Percentiles rank a stretch among this genome's conserved stretches.
phyloP scores from a whole-genome alignment of 164 flowering plant genomes.

The Macadamia integrifolia region DNA sequence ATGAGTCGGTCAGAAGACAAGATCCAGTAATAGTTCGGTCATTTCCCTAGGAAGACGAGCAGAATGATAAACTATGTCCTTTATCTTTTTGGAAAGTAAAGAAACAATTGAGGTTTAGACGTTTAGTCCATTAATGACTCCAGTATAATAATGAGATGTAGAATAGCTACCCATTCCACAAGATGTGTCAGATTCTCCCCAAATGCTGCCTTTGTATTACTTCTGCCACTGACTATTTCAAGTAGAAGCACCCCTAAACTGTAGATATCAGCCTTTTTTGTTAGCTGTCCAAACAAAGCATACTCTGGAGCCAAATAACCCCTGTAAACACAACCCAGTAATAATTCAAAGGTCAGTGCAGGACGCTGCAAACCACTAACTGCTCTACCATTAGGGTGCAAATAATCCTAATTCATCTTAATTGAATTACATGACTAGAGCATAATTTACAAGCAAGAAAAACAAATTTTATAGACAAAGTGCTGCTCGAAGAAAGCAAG shows the following conservation, averaged over 20 bases:
- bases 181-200: slow-evolving; percentile 54
- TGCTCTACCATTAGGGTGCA: too few relatives aligned
- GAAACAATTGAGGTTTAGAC: not conserved
- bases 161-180: slow-evolving; percentile 65
- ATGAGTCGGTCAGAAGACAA: too few relatives aligned
- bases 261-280: slow-evolving; percentile 86
- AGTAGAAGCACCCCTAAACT: slow-evolving; percentile 82
- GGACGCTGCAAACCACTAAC: too few relatives aligned
- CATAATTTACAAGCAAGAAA: too few relatives aligned
- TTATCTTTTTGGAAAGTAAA: too few relatives aligned
- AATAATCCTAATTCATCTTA: too few relatives aligned
- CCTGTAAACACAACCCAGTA: slow-evolving; percentile 27
- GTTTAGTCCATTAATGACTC: not conserved
- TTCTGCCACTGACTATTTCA: slow-evolving; percentile 72
- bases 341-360: not conserved
- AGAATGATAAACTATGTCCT: too few relatives aligned
- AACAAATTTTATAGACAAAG: too few relatives aligned
- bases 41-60: too few relatives aligned
- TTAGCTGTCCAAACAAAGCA: slow-evolving; percentile 61
- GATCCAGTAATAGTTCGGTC: too few relatives aligned
- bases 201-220: slow-evolving; percentile 61
- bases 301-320: slow-evolving; percentile 93
- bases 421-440: too few relatives aligned
- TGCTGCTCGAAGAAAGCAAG: too few relatives aligned
- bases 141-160: not conserved